These are phyloP conservation scores for Agrocybe pediades DNA, from an alignment of 768 basidiomycete species.

Conservation along the genomic window DNA sequence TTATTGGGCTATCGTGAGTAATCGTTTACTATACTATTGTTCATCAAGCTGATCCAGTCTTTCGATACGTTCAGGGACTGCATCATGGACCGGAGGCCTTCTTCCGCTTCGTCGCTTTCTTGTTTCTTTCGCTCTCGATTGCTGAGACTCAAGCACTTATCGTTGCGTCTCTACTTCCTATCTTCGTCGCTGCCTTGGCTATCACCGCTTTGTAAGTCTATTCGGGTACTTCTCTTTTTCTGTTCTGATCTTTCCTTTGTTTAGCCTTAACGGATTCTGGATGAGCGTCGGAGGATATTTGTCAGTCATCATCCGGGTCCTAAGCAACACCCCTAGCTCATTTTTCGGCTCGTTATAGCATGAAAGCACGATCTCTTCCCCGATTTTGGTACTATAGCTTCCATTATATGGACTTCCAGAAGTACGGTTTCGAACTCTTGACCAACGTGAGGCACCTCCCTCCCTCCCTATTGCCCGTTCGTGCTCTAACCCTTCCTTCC, in stretches of 20 bases:
- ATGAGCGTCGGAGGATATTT: slow-evolving; percentile 55
- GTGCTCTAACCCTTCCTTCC: slow-evolving; percentile 20
- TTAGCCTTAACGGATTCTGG: slow-evolving; percentile 57
- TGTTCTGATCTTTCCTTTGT: too few species aligned
- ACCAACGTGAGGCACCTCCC: slow-evolving; percentile 28
- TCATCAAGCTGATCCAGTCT: too few species aligned
- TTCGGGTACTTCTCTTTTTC: too few species aligned
- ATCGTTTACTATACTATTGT: not conserved
- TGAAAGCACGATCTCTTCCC: slow-evolving; percentile 53
- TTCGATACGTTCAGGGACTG: slow-evolving; percentile 36
- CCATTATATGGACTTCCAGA: slow-evolving; percentile 58
- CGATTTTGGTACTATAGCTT: slow-evolving; percentile 61
- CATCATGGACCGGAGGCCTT: slow-evolving; percentile 48
- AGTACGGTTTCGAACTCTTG: slow-evolving; percentile 42
- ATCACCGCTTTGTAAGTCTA: slow-evolving; percentile 55
- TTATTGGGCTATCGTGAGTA: slow-evolving; percentile 50
- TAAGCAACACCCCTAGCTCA: too few species aligned
- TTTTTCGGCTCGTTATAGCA: too few species aligned
- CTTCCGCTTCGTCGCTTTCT: slow-evolving; percentile 55
- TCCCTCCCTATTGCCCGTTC: not conserved
- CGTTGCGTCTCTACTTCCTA: slow-evolving; percentile 51
- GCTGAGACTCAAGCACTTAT: slow-evolving; percentile 56
- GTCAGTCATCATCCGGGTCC: slow-evolving; percentile 23
- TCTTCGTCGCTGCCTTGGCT: slow-evolving; percentile 63
- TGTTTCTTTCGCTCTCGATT: slow-evolving; percentile 53